Conservation (phyloP, 73 alveolate species). For the Uronychia setigera region DNA sequence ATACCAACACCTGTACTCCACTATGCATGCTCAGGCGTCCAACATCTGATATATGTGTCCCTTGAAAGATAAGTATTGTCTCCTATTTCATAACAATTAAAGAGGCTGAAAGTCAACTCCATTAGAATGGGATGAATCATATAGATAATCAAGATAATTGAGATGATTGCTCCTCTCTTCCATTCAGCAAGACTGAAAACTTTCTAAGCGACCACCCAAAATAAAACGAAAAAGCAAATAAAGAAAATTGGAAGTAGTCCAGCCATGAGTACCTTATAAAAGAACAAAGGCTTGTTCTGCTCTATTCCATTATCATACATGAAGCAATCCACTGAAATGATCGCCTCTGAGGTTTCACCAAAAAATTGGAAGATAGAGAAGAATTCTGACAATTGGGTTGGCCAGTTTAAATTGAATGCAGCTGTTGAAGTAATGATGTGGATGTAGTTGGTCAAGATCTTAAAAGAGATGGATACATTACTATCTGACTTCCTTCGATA, state of each 20-base stretch:
- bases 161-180: background rate
- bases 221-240: background rate
- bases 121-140: constrained; percentile 33
- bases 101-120: constrained; percentile 31
- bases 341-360: constrained; percentile 6
- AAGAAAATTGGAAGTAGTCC: background rate
- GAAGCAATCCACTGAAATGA: constrained; percentile 28
- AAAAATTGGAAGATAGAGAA: background rate
- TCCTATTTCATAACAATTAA: constrained; percentile 34
- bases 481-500: constrained; percentile 24
- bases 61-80: constrained; percentile 18
- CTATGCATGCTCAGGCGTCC: constrained; percentile 35
- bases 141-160: constrained; percentile 9
- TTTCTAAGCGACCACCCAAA: background rate
- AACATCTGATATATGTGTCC: constrained; percentile 45
- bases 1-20: constrained; percentile 39
- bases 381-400: constrained; percentile 1
- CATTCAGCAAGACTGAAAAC: background rate
- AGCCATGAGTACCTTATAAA: background rate
- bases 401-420: constrained; percentile 11
- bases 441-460: constrained; percentile 27
- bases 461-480: constrained; percentile 1
- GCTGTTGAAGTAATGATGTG: constrained; percentile 16
- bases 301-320: background rate
- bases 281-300: background rate